Percentiles rank a stretch among this genome's conserved stretches.
Conservation (phyloP, 805 yeast species). For the Brettanomyces nanus region DNA sequence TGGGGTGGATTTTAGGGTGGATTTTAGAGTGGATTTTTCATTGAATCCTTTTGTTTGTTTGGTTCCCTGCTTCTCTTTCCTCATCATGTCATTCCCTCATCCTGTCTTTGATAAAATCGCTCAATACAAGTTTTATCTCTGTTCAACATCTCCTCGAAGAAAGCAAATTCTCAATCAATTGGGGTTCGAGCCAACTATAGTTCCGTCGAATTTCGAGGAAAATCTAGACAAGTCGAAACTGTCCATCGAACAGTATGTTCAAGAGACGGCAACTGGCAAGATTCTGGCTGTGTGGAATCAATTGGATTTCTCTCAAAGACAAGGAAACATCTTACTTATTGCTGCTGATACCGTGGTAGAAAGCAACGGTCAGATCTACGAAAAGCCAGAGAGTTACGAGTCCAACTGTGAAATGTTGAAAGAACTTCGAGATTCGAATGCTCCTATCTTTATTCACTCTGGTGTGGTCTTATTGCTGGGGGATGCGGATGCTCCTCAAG, state of each 20-base stretch:
- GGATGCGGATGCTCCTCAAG: slow-evolving; percentile 9
- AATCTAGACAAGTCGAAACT: slow-evolving; percentile 48
- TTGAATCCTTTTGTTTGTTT: too few species aligned
- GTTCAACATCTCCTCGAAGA: slow-evolving; percentile 82
- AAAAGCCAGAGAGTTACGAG: slow-evolving; percentile 62
- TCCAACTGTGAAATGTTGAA: slow-evolving; percentile 45
- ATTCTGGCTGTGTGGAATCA: slow-evolving; percentile 51
- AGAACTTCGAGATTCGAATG: slow-evolving; percentile 33
- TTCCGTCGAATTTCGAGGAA: slow-evolving; percentile 70
- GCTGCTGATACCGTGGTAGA: slow-evolving; percentile 81
- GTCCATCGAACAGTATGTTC: slow-evolving; percentile 50
- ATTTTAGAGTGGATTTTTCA: too few species aligned
- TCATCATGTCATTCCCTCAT: slow-evolving; percentile 10
- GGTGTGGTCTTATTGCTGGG: slow-evolving; percentile 39
- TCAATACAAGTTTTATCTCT: slow-evolving; percentile 44
- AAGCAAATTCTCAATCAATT: slow-evolving; percentile 58
- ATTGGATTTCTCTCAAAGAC: slow-evolving; percentile 13
- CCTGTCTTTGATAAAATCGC: slow-evolving; percentile 24
- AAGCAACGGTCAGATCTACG: slow-evolving; percentile 53
- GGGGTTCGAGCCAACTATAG: slow-evolving; percentile 39
- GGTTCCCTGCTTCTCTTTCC: too few species aligned
- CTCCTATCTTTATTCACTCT: slow-evolving; percentile 43
- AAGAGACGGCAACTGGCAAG: slow-evolving; percentile 61
- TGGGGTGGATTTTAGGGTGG: too few species aligned
- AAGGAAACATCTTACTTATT: slow-evolving; percentile 26